Base-by-base conservation (phyloP, 495 filamentous ascomycete species). In the Penicillium arizonense region DNA sequence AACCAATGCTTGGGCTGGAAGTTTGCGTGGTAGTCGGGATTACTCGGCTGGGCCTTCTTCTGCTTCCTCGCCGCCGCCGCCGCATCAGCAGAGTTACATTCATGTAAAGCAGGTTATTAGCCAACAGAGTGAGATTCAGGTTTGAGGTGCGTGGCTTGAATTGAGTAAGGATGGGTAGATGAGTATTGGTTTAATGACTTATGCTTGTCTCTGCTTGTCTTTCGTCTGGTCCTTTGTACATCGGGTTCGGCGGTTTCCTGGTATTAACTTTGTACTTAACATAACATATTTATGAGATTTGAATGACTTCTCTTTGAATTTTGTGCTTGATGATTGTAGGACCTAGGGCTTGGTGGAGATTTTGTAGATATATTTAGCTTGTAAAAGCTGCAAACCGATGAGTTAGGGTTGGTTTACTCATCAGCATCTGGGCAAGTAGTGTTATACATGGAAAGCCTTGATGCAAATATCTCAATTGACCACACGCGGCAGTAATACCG, bases 1-100 rank as follows among this genome's bases (percentile, higher is more conserved):
- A n/a, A 65, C 73, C 2, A 76, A 56, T 54, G 73, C 73, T 1
- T 76, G 73, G 73, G 73, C 71, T 0, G 64, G 55, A 0, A 69
- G 64, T 26, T 55, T 50, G 16, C 59, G 59, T 12, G 50, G 46
- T 0, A 71, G 67, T 39, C 51, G 53, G 13, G 70, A 72, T 18
- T 36, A 61, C 12, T 47, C 47, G 0, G n/a, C 26, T 6, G 34
- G 45, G 1, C 42, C 58, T n/a, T 16, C 18, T 23, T 39, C 53
- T 2, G 39, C 58, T n/a, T 16, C 14, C 26, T 45, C 53, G 1
- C 42, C 51, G 12, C n/a, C 28, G 18, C n/a, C 28, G 18, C 26
- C 6, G 18, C 18, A 18, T 4, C 49, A 12, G 7, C 56, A 52
- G 14, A 58, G 64, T 10, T 67, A 64, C 33, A 76, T 76, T 46